phyloP scores from a whole-genome alignment of 1,284 basidiomycete genomes.

The Rhodotorula glutinis region DNA sequence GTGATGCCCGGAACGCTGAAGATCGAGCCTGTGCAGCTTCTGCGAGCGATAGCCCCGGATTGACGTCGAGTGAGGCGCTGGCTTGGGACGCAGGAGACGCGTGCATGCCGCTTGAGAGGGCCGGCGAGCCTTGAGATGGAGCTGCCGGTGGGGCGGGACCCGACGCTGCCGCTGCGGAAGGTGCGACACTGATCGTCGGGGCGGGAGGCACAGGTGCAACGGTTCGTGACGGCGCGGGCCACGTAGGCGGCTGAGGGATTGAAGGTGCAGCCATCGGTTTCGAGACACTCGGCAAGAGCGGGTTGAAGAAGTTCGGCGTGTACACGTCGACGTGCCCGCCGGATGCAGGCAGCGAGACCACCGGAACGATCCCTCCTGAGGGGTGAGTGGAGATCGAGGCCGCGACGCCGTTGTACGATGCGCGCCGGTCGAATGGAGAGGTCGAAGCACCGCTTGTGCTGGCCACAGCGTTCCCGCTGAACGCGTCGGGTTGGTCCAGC shows the following conservation, averaged over 20 bases:
- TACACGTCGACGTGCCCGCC: too few relatives aligned
- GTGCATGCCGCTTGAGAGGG: not conserved
- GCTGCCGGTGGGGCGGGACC: too few relatives aligned
- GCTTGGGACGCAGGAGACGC: not conserved
- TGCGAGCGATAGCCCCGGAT: conserved; percentile 6
- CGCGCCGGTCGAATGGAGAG: too few relatives aligned
- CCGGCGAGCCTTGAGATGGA: conserved; percentile 2
- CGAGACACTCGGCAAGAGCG: not conserved
- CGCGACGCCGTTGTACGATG: too few relatives aligned
- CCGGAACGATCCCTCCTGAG: too few relatives aligned
- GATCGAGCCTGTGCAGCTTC: not conserved
- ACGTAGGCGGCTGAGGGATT: not conserved
- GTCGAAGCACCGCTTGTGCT: too few relatives aligned
- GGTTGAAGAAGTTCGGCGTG: too few relatives aligned
- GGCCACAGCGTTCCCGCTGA: too few relatives aligned
- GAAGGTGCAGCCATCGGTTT: not conserved
- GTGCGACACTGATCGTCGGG: not conserved
- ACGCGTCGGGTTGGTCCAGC: too few relatives aligned
- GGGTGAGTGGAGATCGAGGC: too few relatives aligned
- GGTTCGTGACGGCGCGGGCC: not conserved
- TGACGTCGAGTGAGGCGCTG: not conserved
- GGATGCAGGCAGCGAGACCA: too few relatives aligned
- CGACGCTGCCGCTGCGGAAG: not conserved
- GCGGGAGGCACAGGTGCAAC: not conserved
- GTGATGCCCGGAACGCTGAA: not conserved